Base-by-base conservation (phyloP, 495 filamentous ascomycete species). In the Penicillium bovifimosum region DNA sequence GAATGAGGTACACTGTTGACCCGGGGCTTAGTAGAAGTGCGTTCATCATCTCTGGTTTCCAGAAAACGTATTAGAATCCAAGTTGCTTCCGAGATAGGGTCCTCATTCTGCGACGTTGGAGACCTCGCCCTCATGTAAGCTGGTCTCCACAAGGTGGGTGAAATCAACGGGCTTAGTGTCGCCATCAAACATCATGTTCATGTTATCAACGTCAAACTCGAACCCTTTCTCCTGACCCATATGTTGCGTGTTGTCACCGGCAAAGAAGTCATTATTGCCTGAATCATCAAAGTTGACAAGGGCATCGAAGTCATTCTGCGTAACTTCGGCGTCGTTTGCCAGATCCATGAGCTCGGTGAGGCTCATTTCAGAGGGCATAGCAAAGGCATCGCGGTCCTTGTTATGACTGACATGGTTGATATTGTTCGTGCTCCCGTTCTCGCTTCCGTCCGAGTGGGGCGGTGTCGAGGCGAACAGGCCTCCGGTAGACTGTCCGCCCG, bases 261-360 rank as follows among this genome's bases (percentile, higher is more conserved):
- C 57, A 11, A 75, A 69, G 38, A 72, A 62, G 9, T 75, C 74
- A n/a, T 13, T 34, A n/a, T 62, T 66, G 0, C 64, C 65, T 9
- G 68, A 61, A 38, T 76, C 71, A 18, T 77, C 74, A 39, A 76
- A 76, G 47, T 77, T 77, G 55, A 77, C 74, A 42, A 77, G 45
- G 1, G 72, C 73, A 42, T 77, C 74, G 39, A 77, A 77, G 42
- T 77, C 74, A 34, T 77, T 76, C 41, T 76, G 73, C 1, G 70
- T 76, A n/a, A 76, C 71, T 47, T 77, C 74, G 13, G 71, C 74
- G 47, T 76, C 70, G 41, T 76, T 76, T 26, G 74, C 73, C 36
- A 76, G 45, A 51, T 74, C 73, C 66, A 76, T 77, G 26, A 76
- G 60, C 39, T 77, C 67, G 28, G 68, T 72, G 6, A 76, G 62